phyloP scores from a whole-genome alignment of 164 flowering plant genomes.

The Stephania cephalantha region DNA sequence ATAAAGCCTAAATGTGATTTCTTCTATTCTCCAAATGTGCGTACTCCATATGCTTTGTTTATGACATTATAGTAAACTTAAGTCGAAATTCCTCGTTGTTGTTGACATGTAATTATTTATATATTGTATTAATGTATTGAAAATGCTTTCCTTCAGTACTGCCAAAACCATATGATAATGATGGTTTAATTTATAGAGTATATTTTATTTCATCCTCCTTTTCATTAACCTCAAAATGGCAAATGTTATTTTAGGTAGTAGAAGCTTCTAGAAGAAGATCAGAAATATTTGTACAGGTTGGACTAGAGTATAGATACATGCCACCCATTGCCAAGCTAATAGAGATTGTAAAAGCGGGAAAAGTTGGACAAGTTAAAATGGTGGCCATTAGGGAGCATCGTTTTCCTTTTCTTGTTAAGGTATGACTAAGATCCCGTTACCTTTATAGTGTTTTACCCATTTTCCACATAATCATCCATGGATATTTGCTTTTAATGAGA shows the following conservation, averaged over 20 bases:
- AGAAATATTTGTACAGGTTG: conserved; percentile 85
- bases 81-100: no score
- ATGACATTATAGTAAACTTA: no score
- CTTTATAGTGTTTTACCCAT: not conserved
- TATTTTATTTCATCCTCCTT: not conserved
- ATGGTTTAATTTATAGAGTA: no score
- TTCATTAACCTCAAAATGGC: not conserved
- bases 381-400: conserved; percentile 92
- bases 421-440: conserved; percentile 18
- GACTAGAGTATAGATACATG: conserved; percentile 96
- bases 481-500: conserved; percentile 1
- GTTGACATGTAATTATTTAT: no score
- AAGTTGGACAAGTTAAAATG: conserved; percentile 74
- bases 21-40: no score
- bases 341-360: conserved; percentile 64
- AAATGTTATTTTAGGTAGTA: conserved; percentile 42
- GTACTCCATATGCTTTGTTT: no score
- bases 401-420: conserved; percentile 93
- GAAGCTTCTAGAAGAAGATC: conserved; percentile 72
- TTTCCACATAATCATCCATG: not conserved
- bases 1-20: no score
- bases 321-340: conserved; percentile 90
- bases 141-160: no score
- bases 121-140: no score
- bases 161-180: no score